These are phyloP conservation scores for Sarocladiaceae sp. DNA, from an alignment of 2,329 filamentous ascomycete species.

Conservation along the genomic window DNA sequence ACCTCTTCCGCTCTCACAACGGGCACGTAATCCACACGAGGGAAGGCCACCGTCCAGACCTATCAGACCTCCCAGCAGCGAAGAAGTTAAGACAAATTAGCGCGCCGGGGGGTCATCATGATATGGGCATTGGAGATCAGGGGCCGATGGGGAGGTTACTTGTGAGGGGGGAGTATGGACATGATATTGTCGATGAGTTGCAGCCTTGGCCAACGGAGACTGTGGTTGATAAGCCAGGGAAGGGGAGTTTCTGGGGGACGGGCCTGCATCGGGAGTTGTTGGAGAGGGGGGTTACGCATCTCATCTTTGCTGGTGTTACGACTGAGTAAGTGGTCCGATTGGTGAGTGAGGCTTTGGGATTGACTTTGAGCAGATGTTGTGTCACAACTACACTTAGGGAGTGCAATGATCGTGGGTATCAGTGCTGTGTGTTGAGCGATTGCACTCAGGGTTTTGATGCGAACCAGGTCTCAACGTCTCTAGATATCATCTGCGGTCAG, in stretches of 20 bases:
- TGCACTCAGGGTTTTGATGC: slow-evolving; percentile 45
- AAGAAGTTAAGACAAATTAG: slow-evolving; percentile 45
- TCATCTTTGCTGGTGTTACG: slow-evolving; percentile 54
- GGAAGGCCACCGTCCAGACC: slow-evolving; percentile 47
- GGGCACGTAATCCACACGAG: slow-evolving; percentile 45
- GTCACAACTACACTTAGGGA: slow-evolving; percentile 53
- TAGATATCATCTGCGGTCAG: slow-evolving; percentile 47
- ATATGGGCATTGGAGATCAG: slow-evolving; percentile 43
- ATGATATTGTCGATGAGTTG: slow-evolving; percentile 51
- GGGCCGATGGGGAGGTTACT: slow-evolving; percentile 50
- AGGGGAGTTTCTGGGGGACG: slow-evolving; percentile 57
- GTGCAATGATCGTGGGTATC: slow-evolving; percentile 56
- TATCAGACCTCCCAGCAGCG: slow-evolving; percentile 47
- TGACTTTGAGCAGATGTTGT: slow-evolving; percentile 27
- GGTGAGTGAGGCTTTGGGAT: neutral
- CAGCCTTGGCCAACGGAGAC: slow-evolving; percentile 45
- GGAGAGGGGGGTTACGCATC: slow-evolving; percentile 51
- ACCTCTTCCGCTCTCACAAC: slow-evolving; percentile 31
- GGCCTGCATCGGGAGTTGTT: slow-evolving; percentile 47
- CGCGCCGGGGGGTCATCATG: slow-evolving; percentile 35
- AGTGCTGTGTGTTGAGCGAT: slow-evolving; percentile 49
- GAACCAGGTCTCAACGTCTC: slow-evolving; percentile 38
- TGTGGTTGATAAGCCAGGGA: slow-evolving; percentile 55
- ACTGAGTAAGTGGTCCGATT: slow-evolving; percentile 33
- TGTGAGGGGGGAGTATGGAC: slow-evolving; percentile 48